These are phyloP conservation scores for Oidiodendron maius DNA, from an alignment of 495 filamentous ascomycete species.

Conservation along the genomic window DNA sequence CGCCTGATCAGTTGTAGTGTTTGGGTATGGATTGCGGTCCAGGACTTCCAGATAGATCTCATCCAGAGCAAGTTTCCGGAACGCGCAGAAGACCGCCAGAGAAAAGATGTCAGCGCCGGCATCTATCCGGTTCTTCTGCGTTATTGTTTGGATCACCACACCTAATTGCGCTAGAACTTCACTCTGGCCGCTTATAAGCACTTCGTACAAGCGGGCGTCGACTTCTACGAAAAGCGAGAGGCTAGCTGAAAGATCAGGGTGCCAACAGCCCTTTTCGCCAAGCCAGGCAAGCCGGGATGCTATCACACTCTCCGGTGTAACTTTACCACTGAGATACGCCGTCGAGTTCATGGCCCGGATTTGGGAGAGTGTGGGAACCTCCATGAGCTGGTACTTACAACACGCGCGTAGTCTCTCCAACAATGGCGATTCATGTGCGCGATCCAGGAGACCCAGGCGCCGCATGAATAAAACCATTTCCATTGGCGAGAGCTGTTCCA, in stretches of 20 bases:
- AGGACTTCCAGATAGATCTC: slow-evolving; percentile 55
- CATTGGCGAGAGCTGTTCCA: slow-evolving; percentile 43
- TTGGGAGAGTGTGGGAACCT: slow-evolving; percentile 41
- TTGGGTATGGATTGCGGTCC: slow-evolving; percentile 54
- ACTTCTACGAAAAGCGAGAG: slow-evolving; percentile 41
- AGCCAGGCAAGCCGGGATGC: slow-evolving; percentile 46
- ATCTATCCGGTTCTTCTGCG: slow-evolving; percentile 32
- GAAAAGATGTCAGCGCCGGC: slow-evolving; percentile 44
- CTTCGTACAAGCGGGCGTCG: slow-evolving; percentile 30
- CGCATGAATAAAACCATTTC: slow-evolving; percentile 45
- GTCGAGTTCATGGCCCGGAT: slow-evolving; percentile 41
- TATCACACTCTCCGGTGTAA: slow-evolving; percentile 36
- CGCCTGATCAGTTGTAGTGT: slow-evolving; percentile 50
- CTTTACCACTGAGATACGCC: slow-evolving; percentile 40
- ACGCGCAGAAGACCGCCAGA: slow-evolving; percentile 50
- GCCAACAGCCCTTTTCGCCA: slow-evolving; percentile 34
- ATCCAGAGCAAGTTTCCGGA: slow-evolving; percentile 48
- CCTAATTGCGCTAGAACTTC: background rate
- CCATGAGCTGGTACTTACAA: slow-evolving; percentile 42
- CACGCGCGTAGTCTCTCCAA: slow-evolving; percentile 30
- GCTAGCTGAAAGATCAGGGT: slow-evolving; percentile 33
- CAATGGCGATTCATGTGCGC: slow-evolving; percentile 11
- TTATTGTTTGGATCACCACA: background rate
- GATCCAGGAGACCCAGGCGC: slow-evolving; percentile 35
- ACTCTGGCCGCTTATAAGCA: slow-evolving; percentile 34